These are phyloP conservation scores for Nannochloropsis oceanica DNA, from an alignment of 108 stramenopile species.

Conservation along the genomic window DNA sequence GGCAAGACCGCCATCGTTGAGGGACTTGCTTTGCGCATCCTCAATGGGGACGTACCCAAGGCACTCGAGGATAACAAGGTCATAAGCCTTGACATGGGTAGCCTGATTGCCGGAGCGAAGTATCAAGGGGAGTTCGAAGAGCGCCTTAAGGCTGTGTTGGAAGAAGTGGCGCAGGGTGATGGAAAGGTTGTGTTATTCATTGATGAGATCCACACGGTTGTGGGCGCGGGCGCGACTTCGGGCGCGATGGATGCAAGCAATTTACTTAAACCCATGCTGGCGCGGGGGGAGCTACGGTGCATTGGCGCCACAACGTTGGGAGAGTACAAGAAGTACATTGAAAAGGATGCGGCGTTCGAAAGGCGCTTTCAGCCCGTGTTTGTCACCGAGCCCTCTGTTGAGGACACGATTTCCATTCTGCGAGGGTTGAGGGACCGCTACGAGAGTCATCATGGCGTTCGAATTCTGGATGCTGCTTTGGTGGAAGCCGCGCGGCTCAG, in stretches of 20 bases:
- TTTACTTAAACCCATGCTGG: slow-evolving; percentile 81
- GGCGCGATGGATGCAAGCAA: slow-evolving; percentile 81
- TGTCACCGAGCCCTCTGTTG: slow-evolving; percentile 72
- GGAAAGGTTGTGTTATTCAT: slow-evolving; percentile 60
- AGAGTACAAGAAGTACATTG: slow-evolving; percentile 64
- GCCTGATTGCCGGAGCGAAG: slow-evolving; percentile 65
- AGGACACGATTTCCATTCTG: slow-evolving; percentile 81
- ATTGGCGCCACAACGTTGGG: slow-evolving; percentile 82
- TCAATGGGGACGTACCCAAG: slow-evolving; percentile 49
- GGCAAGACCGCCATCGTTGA: slow-evolving; percentile 71
- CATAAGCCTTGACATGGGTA: slow-evolving; percentile 56
- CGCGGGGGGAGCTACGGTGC: slow-evolving; percentile 75
- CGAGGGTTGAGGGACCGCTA: slow-evolving; percentile 78
- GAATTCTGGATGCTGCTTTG: slow-evolving; percentile 63
- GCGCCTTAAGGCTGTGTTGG: slow-evolving; percentile 55
- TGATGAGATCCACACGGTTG: slow-evolving; percentile 52
- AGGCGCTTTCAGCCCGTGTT: slow-evolving; percentile 84
- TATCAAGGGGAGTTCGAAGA: slow-evolving; percentile 75
- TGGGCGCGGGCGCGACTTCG: slow-evolving; percentile 62
- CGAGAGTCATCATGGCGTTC: slow-evolving; percentile 79
- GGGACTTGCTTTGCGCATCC: slow-evolving; percentile 61
- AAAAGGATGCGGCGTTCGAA: slow-evolving; percentile 92
- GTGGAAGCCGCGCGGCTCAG: slow-evolving; percentile 67
- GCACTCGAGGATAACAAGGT: slow-evolving; percentile 52
- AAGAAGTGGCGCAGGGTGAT: slow-evolving; percentile 39